Percentiles rank a stretch among this genome's conserved stretches.
phyloP scores from a whole-genome alignment of 306 rosid species.

The Cucurbita ficifolia region DNA sequence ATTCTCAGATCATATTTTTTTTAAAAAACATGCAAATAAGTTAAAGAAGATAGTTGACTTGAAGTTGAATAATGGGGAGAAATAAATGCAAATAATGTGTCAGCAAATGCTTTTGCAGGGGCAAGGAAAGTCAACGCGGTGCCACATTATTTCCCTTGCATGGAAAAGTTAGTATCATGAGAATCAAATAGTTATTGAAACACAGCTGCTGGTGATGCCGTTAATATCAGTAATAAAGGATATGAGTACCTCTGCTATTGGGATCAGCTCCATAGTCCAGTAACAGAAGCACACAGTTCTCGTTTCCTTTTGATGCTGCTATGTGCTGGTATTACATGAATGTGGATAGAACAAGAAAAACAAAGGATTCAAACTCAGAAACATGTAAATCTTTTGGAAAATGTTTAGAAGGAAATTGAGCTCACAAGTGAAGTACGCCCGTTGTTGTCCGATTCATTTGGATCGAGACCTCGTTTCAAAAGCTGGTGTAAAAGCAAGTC shows the following conservation, averaged over 20 bases:
- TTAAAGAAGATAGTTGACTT: neutral
- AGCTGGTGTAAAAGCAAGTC: constrained; percentile 61
- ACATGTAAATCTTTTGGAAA: neutral
- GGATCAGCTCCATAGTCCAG: constrained; percentile 63
- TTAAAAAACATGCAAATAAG: neutral
- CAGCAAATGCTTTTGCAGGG: neutral
- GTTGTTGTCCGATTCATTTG: constrained; percentile 64
- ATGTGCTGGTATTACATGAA: constrained; percentile 44
- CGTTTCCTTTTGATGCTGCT: constrained; percentile 60
- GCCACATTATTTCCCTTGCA: neutral
- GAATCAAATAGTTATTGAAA: neutral
- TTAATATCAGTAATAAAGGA: neutral
- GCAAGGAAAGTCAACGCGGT: neutral
- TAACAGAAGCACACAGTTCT: constrained; percentile 51
- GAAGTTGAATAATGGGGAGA: neutral
- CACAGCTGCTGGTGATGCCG: neutral
- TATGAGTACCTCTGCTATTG: constrained; percentile 58
- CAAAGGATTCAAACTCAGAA: neutral
- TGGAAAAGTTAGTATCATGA: neutral
- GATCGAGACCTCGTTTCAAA: constrained; percentile 57
- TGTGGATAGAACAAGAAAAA: neutral
- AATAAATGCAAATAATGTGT: neutral
- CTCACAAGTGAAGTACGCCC: constrained; percentile 80
- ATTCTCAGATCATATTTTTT: neutral
- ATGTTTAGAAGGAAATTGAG: neutral